Percentiles rank a stretch among this genome's conserved stretches.
phyloP scores from a whole-genome alignment of 176 grass and related monocot genomes.

The Lolium perenne region DNA sequence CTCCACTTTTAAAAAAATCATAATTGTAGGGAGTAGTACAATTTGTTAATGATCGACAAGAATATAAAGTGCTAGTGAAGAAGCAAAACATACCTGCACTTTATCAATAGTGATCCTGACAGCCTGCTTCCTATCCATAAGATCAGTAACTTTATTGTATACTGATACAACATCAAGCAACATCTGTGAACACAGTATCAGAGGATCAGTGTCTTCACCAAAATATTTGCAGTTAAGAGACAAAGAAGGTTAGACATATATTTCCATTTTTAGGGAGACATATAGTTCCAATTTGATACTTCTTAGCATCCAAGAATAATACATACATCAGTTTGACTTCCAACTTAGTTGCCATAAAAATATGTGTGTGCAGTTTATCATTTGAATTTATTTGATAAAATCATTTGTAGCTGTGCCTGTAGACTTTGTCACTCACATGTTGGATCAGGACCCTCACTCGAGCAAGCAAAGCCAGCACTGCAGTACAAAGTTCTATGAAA shows the following conservation, averaged over 20 bases:
- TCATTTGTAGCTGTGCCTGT: slow-evolving; percentile 24
- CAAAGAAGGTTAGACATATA: slow-evolving; percentile 21
- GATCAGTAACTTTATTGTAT: slow-evolving; percentile 79
- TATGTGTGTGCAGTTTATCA: background rate
- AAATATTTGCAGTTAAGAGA: slow-evolving; percentile 35
- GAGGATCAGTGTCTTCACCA: slow-evolving; percentile 16
- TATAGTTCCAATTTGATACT: slow-evolving; percentile 25
- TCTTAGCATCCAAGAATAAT: background rate
- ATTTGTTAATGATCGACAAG: slow-evolving; percentile 12
- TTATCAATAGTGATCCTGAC: slow-evolving; percentile 77
- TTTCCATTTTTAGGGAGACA: background rate
- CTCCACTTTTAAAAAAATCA: background rate
- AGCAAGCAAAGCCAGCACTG: slow-evolving; percentile 76
- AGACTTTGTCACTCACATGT: slow-evolving; percentile 61
- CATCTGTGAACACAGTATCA: slow-evolving; percentile 59
- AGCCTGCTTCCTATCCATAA: slow-evolving; percentile 75
- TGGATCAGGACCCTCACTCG: slow-evolving; percentile 76
- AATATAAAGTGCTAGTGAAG: background rate
- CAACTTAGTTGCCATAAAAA: background rate
- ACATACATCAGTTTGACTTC: background rate
- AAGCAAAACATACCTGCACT: slow-evolving; percentile 63
- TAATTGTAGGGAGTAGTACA: background rate
- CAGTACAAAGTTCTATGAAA: slow-evolving; percentile 72
- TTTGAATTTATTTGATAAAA: slow-evolving; percentile 11
- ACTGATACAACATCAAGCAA: slow-evolving; percentile 74